Percentiles rank a stretch among this genome's conserved stretches.
These are phyloP conservation scores for Linnemannia hyalina DNA, from an alignment of 192 early-diverging fungal genomes.

Conservation along the genomic window DNA sequence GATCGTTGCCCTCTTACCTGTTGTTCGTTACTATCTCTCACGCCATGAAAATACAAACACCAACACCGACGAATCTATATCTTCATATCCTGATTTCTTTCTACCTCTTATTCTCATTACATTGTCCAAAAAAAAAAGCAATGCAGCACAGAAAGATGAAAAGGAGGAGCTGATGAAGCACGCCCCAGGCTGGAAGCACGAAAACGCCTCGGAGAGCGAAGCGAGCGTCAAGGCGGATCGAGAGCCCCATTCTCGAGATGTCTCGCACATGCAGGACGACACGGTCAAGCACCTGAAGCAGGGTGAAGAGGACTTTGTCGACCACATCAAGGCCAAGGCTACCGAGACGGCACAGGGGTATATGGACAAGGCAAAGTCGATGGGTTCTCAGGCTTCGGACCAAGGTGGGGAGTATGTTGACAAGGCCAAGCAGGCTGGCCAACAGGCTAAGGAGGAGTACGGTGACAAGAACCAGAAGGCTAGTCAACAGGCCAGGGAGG, in stretches of 20 bases:
- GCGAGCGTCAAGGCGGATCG: slow-evolving; percentile 42
- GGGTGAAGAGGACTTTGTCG: neutral
- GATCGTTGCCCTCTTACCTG: neutral
- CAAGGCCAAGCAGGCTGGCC: neutral
- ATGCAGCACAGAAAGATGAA: neutral
- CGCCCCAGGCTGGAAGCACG: slow-evolving; percentile 43
- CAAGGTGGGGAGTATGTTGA: neutral
- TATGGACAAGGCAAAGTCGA: slow-evolving; percentile 6
- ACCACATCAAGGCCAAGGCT: slow-evolving; percentile 20
- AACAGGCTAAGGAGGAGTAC: neutral
- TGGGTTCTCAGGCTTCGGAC: neutral
- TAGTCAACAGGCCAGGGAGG: neutral
- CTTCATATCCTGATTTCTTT: neutral
- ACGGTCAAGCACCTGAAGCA: slow-evolving; percentile 21
- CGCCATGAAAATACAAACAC: neutral
- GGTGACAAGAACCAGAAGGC: slow-evolving; percentile 1
- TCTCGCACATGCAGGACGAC: slow-evolving; percentile 27
- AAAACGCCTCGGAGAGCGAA: slow-evolving; percentile 39
- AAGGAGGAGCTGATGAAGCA: slow-evolving; percentile 23
- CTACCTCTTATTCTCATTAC: neutral
- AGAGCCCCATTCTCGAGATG: slow-evolving; percentile 18
- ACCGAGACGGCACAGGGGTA: neutral
- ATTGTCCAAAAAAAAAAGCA: neutral
- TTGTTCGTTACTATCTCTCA: neutral
- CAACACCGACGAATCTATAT: neutral